Evolutionary conservation across 2,329 filamentous ascomycete species (phyloP).

Genomic region (Cladosporium velox): DNA sequence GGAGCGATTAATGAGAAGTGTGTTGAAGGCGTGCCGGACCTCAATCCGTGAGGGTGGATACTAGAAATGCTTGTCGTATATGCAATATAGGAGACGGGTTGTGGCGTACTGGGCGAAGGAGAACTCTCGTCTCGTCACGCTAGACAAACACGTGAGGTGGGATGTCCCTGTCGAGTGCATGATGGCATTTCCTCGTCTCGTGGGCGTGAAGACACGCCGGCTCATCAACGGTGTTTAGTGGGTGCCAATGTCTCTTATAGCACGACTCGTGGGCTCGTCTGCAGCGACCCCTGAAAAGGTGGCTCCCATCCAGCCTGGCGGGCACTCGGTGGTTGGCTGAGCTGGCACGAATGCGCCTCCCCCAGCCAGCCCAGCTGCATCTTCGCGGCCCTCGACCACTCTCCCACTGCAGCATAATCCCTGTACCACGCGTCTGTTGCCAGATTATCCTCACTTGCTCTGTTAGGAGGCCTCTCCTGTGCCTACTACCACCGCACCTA

Average conservation of each 20-base stretch:
- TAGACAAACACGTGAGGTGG: not conserved
- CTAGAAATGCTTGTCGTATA: not conserved
- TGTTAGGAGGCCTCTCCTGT: not conserved
- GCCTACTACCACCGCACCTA: not conserved
- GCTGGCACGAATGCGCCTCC: not conserved
- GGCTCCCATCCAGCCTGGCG: not conserved
- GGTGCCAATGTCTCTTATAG: not conserved
- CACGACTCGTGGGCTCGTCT: not conserved
- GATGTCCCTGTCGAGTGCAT: not conserved
- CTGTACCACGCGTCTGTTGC: not conserved
- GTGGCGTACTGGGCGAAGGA: not conserved
- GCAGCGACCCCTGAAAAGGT: not conserved
- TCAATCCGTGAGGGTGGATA: not conserved
- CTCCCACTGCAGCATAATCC: not conserved
- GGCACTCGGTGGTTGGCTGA: not conserved
- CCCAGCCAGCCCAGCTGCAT: not conserved
- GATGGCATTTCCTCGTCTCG: not conserved
- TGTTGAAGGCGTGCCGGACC: not conserved
- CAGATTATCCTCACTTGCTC: not conserved
- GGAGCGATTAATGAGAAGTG: not conserved
- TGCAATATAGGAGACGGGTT: not conserved
- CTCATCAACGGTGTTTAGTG: not conserved
- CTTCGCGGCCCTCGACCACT: not conserved
- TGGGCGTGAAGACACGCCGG: conserved; percentile 7
- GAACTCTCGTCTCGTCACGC: not conserved